phyloP scores from a whole-genome alignment of 2,329 filamentous ascomycete species.

The Pestalotiopsis sp. region DNA sequence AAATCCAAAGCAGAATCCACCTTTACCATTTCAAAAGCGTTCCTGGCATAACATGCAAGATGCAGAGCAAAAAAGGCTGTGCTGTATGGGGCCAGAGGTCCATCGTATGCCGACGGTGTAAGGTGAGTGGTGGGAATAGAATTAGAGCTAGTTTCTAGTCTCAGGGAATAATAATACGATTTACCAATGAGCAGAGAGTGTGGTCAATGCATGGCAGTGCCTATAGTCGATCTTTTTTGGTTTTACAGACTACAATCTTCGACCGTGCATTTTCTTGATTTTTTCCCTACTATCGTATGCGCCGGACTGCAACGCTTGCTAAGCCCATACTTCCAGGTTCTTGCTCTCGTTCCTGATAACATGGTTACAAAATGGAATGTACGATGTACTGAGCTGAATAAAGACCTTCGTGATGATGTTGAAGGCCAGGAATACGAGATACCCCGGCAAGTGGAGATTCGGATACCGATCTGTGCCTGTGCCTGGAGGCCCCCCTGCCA shows the following conservation, averaged over 20 bases:
- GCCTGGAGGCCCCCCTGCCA: background rate
- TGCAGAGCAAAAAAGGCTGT: background rate
- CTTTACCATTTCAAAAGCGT: background rate
- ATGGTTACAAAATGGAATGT: background rate
- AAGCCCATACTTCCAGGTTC: background rate
- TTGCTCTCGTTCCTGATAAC: background rate
- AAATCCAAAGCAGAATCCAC: background rate
- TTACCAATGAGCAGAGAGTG: background rate
- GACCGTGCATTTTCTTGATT: background rate
- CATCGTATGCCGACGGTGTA: slow-evolving; percentile 18
- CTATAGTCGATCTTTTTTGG: background rate
- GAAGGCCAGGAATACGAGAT: slow-evolving; percentile 4
- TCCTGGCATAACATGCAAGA: slow-evolving; percentile 5
- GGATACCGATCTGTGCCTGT: background rate
- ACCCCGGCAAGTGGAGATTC: background rate
- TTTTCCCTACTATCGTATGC: background rate
- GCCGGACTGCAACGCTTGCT: background rate
- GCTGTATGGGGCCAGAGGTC: background rate
- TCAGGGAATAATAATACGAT: background rate
- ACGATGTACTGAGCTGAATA: background rate
- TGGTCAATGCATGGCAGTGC: background rate
- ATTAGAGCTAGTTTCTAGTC: background rate
- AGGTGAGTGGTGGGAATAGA: slow-evolving; percentile 1
- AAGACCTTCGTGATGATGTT: background rate
- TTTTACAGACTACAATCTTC: background rate